A percentile compares a stretch with the other conserved stretches of the same genome.
These are phyloP conservation scores for Clarireedia hainanense DNA, from an alignment of 2,329 filamentous ascomycete genomes.

Conservation along the genomic window DNA sequence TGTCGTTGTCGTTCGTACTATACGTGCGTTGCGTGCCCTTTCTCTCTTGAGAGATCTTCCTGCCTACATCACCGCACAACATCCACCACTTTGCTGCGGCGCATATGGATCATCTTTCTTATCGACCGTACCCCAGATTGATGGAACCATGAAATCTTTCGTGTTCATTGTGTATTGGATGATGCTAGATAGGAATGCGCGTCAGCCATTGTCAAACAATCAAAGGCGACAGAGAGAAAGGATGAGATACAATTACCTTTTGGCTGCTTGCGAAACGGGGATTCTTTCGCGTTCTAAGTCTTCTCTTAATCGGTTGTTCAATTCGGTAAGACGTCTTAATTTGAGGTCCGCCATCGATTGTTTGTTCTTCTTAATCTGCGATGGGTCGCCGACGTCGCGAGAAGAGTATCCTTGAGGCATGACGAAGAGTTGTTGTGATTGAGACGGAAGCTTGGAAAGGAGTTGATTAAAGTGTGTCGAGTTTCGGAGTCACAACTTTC, in stretches of 20 bases:
- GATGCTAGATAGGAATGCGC: conserved; percentile 50
- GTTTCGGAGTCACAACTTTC: background rate
- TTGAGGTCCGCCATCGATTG: conserved; percentile 99
- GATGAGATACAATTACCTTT: conserved; percentile 52
- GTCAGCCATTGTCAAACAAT: conserved; percentile 5
- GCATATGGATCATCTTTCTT: conserved; percentile 98
- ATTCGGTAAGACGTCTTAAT: conserved; percentile 87
- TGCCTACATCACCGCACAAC: conserved; percentile 86
- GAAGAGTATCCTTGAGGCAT: conserved; percentile 61
- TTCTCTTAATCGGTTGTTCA: conserved; percentile 92
- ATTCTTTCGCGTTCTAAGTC: conserved; percentile 93
- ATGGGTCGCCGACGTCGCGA: conserved; percentile 58
- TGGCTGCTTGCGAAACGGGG: conserved; percentile 87
- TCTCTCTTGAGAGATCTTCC: conserved; percentile 4
- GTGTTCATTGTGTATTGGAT: conserved; percentile 98
- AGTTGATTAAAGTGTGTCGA: background rate
- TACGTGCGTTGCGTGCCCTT: conserved; percentile 9
- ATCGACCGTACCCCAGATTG: conserved; percentile 90
- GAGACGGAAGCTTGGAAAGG: background rate
- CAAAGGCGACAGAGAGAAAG: background rate
- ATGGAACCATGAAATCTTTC: conserved; percentile 95
- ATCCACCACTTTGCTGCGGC: conserved; percentile 80
- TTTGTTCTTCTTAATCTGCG: conserved; percentile 82
- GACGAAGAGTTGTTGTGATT: conserved; percentile 8
- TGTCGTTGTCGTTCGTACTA: conserved; percentile 8